These are phyloP conservation scores for Miscanthus sacchariflorus DNA, from an alignment of 202 grass and related monocot genomes.

Conservation along the genomic window DNA sequence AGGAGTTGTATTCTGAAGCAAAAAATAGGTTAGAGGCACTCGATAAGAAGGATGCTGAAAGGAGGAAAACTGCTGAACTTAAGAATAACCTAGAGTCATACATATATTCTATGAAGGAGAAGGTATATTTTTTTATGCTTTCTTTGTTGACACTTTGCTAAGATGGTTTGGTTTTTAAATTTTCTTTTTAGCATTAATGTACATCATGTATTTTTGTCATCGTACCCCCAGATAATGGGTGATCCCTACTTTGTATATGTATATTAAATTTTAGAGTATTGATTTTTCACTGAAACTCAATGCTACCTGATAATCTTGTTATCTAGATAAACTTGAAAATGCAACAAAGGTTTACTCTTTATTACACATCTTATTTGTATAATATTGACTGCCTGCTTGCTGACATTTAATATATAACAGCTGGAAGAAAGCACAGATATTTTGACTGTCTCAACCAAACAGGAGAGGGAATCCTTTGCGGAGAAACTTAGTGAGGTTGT, in stretches of 20 bases:
- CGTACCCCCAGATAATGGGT: neutral
- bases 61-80: slow-evolving; percentile 89
- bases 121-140: slow-evolving; percentile 63
- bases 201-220: slow-evolving; percentile 6
- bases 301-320: slow-evolving; percentile 12
- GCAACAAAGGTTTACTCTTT: slow-evolving; percentile 14
- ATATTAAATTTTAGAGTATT: neutral
- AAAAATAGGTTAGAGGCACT: slow-evolving; percentile 91
- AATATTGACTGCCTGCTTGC: slow-evolving; percentile 45
- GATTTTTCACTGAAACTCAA: slow-evolving; percentile 13
- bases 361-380: slow-evolving; percentile 27
- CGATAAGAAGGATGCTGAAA: slow-evolving; percentile 89
- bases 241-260: slow-evolving; percentile 6
- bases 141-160: slow-evolving; percentile 22
- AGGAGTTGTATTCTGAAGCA: slow-evolving; percentile 86
- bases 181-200: slow-evolving; percentile 2
- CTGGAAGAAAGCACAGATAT: slow-evolving; percentile 84
- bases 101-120: slow-evolving; percentile 98
- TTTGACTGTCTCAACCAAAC: slow-evolving; percentile 85
- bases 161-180: slow-evolving; percentile 5
- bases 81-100: slow-evolving; percentile 97
- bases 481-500: slow-evolving; percentile 91
- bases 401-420: slow-evolving; percentile 59
- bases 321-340: slow-evolving; percentile 31
- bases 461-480: slow-evolving; percentile 78